These are phyloP conservation scores for Collybia sordida DNA, from an alignment of 768 basidiomycete genomes.

Conservation along the genomic window DNA sequence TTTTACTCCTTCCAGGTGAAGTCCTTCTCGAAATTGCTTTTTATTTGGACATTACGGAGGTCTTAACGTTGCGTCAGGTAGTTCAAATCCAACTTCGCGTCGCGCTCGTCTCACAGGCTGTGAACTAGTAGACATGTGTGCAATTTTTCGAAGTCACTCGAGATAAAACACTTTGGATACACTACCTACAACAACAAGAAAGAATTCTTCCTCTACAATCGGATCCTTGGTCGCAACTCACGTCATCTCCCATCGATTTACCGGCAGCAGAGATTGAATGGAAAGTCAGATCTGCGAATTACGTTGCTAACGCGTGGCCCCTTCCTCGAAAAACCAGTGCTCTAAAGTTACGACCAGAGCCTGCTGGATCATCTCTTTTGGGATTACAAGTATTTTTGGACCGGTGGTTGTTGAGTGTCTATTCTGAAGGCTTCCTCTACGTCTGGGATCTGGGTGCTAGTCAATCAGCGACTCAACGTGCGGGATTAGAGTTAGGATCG, in stretches of 20 bases:
- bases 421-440: constrained; percentile 37
- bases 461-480: constrained; percentile 7
- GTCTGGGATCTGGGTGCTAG: constrained; percentile 37
- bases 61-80: constrained; percentile 6
- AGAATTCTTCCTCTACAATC: background rate
- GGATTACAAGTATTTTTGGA: constrained; percentile 42
- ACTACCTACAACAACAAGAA: background rate
- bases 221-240: background rate
- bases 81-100: background rate
- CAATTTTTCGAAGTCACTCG: background rate
- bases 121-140: constrained; percentile 1
- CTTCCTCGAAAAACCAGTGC: constrained; percentile 4
- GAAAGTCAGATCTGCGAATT: constrained; percentile 4
- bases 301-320: constrained; percentile 10
- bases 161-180: background rate
- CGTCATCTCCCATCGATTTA: background rate
- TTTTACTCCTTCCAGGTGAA: constrained; percentile 11
- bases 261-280: constrained; percentile 2
- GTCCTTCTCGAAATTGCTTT: constrained; percentile 5
- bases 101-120: background rate
- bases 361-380: constrained; percentile 20
- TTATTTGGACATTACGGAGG: constrained; percentile 2
- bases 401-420: constrained; percentile 47
- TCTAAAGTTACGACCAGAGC: constrained; percentile 4
- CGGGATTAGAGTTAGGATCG: background rate